Base-by-base conservation (phyloP, 345 rosid genomes). In the Acer yangbiense region DNA sequence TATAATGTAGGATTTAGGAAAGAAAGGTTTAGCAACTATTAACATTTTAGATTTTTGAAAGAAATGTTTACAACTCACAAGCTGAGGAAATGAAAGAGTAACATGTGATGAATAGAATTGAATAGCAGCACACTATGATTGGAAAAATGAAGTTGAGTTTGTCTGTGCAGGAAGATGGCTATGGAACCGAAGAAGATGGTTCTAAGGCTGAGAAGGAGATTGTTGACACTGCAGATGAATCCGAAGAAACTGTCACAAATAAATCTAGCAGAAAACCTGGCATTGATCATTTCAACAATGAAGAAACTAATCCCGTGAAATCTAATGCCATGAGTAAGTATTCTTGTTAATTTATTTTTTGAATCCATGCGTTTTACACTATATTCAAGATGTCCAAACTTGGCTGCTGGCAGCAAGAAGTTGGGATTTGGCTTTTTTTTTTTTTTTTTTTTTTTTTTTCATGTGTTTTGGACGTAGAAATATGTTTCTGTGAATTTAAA, bases 271-370 rank as follows among this genome's bases (percentile, higher is more conserved):
- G 57, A 80, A 89, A 83, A 80, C 78, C 65, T 35, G 96, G 97
- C 58, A 64, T 91, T 80, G 99, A 95, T 84, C 83, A 68, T 78
- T 95, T 95, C 84, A 84, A 86, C 65, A 78, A 81, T 69, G 86
- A 82, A 76, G 95, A 91, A 81, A 81, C 81, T 77, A 83, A 89
- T 81, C 95, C 92, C 68, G 79, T 81, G 75, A 93, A 89, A 88
- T 83, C 97, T 71, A 89, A 88, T 84, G 97, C 98, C 44, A 77
- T 93, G 90, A 82, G 97, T 91, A 86, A 84, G 97, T 86, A 39
- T 66, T 48, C 21, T 58, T 44, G 11, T 29, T 63, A 52, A 39
- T 70, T 35, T 66, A 61, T 76, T 21, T 35, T 11, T 27, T 35
- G 14, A 43, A 3, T 71, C 9, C 20, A 12, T 21, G 52, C 3